Conservation (phyloP, 208 protist genomes). For the Trypanosoma mega region DNA sequence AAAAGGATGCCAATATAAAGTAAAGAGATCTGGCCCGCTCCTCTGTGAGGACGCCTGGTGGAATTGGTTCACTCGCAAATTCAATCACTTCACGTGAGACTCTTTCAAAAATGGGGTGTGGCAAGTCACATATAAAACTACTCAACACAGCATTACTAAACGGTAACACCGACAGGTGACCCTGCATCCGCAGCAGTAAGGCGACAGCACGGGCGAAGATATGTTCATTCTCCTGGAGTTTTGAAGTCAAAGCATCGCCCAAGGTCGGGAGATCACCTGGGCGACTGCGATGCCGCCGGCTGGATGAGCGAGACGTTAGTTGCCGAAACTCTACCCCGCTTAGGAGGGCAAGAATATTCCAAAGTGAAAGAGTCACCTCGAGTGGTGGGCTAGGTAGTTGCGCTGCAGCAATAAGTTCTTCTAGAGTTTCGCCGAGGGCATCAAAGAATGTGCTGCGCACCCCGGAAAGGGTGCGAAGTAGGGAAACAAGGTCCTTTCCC, state of each 20-base stretch:
- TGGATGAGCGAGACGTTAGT: constrained; percentile 14
- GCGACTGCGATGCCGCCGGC: constrained; percentile 19
- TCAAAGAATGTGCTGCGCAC: constrained; percentile 22
- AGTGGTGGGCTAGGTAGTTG: neutral
- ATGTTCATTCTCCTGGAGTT: neutral
- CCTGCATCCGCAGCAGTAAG: constrained; percentile 7
- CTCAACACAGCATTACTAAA: constrained; percentile 12
- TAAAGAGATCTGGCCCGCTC: constrained; percentile 5
- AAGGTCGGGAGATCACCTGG: neutral
- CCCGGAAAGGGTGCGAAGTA: constrained; percentile 23
- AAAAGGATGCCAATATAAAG: constrained; percentile 11
- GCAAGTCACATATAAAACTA: constrained; percentile 24
- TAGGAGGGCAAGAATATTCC: constrained; percentile 27
- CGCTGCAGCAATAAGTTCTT: constrained; percentile 5
- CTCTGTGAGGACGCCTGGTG: constrained; percentile 7
- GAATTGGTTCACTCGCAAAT: neutral
- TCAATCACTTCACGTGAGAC: constrained; percentile 15
- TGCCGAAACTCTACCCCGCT: constrained; percentile 20
- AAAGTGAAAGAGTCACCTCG: constrained; percentile 23
- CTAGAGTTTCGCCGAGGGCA: constrained; percentile 5
- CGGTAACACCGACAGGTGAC: neutral
- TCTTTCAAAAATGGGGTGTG: constrained; percentile 9
- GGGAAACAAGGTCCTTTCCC: constrained; percentile 23
- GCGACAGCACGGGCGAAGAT: constrained; percentile 4
- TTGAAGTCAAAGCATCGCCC: constrained; percentile 11